Percentiles rank a stretch among this genome's conserved stretches.
phyloP scores from a whole-genome alignment of 208 protist species.

The Trypanosoma platydactyli region DNA sequence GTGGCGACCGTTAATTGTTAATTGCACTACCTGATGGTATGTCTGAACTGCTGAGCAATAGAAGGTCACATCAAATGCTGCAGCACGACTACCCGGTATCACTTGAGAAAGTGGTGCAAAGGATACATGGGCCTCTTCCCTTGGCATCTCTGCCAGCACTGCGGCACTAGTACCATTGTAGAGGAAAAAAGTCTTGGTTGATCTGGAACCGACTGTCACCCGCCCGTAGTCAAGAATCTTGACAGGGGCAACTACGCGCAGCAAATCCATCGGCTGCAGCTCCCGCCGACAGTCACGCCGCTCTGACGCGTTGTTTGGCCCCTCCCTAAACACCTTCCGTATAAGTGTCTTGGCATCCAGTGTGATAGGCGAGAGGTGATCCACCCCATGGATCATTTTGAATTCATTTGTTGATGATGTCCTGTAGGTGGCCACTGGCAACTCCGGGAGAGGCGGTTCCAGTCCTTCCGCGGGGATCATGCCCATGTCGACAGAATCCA shows the following conservation, averaged over 20 bases:
- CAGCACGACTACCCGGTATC: conserved; percentile 84
- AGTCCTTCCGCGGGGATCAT: conserved; percentile 86
- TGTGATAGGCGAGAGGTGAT: conserved; percentile 49
- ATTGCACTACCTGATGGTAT: conserved; percentile 86
- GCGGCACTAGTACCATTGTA: conserved; percentile 83
- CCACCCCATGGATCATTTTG: conserved; percentile 23
- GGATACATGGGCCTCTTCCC: conserved; percentile 59
- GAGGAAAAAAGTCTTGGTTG: conserved; percentile 86
- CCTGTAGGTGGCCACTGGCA: conserved; percentile 9
- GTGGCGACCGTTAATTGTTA: conserved; percentile 88
- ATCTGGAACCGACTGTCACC: conserved; percentile 83
- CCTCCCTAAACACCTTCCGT: conserved; percentile 76
- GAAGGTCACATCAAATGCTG: conserved; percentile 91
- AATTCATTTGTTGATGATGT: conserved; percentile 25
- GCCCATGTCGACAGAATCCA: conserved; percentile 69
- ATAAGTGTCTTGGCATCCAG: conserved; percentile 85
- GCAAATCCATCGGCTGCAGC: conserved; percentile 86
- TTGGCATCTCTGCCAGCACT: conserved; percentile 77
- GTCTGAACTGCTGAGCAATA: conserved; percentile 54
- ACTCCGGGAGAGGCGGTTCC: conserved; percentile 49
- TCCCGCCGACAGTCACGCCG: conserved; percentile 89
- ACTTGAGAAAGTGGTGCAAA: conserved; percentile 85
- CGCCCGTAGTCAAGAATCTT: conserved; percentile 89
- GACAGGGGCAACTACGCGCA: conserved; percentile 71
- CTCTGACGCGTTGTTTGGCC: conserved; percentile 80